A percentile compares a stretch with the other conserved stretches of the same genome.
phyloP scores from a whole-genome alignment of 306 rosid genomes.

The Crataegus laevigata region DNA sequence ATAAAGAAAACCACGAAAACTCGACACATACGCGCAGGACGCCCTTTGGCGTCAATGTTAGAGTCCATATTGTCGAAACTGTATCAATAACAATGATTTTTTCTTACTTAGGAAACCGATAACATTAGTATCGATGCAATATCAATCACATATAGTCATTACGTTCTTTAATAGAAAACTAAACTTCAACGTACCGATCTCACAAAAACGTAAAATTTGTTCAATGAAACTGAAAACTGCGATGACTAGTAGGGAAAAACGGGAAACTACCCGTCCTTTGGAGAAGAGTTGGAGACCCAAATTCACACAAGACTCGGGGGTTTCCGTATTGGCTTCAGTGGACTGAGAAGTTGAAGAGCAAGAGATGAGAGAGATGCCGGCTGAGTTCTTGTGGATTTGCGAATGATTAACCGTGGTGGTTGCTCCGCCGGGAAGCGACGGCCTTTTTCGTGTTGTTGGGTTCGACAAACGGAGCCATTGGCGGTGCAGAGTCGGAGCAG shows the following conservation, averaged over 20 bases:
- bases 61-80: too few species aligned
- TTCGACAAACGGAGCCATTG: conserved; percentile 45
- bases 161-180: too few species aligned
- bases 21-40: too few species aligned
- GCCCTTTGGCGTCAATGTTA: too few species aligned
- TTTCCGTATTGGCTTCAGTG: conserved; percentile 49
- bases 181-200: neutral
- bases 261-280: conserved; percentile 65
- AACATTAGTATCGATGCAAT: too few species aligned
- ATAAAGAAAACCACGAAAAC: neutral
- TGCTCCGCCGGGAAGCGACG: conserved; percentile 24
- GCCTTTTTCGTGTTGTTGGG: conserved; percentile 23
- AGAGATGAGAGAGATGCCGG: conserved; percentile 24
- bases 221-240: neutral
- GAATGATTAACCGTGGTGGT: conserved; percentile 20
- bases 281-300: conserved; percentile 88
- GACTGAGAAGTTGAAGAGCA: conserved; percentile 63
- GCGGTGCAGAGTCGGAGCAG: conserved; percentile 40
- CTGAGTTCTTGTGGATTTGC: conserved; percentile 15
- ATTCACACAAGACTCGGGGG: conserved; percentile 80
- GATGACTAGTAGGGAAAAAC: neutral
- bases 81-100: too few species aligned
- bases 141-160: too few species aligned
- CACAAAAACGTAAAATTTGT: neutral
- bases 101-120: too few species aligned